These are phyloP conservation scores for Dinochytrium kinnereticum DNA, from an alignment of 371 early-diverging fungal species.

Conservation along the genomic window DNA sequence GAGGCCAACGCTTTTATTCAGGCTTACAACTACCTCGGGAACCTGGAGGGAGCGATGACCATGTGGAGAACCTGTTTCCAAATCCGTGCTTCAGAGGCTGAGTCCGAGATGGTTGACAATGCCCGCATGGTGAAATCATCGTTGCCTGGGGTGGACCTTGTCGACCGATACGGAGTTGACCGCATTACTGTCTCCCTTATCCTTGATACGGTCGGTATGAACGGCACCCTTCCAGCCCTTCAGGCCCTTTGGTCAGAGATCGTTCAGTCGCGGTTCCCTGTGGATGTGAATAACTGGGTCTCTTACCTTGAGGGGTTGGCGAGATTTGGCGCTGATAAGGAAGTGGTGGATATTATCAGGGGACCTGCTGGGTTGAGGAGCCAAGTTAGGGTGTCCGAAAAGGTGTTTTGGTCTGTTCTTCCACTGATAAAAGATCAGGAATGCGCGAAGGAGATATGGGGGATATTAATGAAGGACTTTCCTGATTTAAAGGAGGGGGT, in stretches of 20 bases:
- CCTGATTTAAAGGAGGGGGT: conserved; percentile 20
- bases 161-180: conserved; percentile 28
- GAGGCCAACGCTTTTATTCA: conserved; percentile 29
- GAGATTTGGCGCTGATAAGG: conserved; percentile 7
- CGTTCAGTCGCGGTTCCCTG: conserved; percentile 3
- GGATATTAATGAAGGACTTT: conserved; percentile 10
- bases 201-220: conserved; percentile 12
- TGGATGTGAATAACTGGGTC: conserved; percentile 33
- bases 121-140: background rate
- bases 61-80: conserved; percentile 19
- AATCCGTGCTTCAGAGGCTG: too few relatives aligned
- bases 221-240: background rate
- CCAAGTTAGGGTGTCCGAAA: conserved; percentile 7
- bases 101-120: background rate
- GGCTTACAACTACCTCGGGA: conserved; percentile 17
- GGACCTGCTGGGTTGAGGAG: background rate
- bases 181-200: conserved; percentile 29
- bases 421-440: background rate
- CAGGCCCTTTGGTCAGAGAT: conserved; percentile 24
- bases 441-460: conserved; percentile 14
- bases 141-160: conserved; percentile 1
- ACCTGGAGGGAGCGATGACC: conserved; percentile 32
- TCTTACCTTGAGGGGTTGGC: conserved; percentile 32
- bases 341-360: conserved; percentile 2
- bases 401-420: conserved; percentile 23